Evolutionary conservation across 1,284 basidiomycete genomes (phyloP).

Genomic region (Cutaneotrichosporon sp.): DNA sequence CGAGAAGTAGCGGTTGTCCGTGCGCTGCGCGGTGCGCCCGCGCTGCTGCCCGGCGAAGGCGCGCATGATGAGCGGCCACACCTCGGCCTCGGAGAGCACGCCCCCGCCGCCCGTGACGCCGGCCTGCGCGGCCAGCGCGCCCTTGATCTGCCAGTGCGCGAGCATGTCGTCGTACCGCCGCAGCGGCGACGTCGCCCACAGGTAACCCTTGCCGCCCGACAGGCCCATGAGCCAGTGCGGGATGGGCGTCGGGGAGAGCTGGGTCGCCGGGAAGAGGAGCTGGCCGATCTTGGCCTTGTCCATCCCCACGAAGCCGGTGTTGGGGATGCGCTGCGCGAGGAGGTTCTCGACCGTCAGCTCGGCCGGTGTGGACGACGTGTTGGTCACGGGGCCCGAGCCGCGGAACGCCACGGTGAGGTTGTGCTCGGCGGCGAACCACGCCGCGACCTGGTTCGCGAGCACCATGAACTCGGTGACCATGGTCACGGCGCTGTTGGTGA

Average conservation of each 20-base stretch:
- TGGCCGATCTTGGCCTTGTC: not conserved
- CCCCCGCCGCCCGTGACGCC: constrained; percentile 14
- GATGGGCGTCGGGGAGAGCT: constrained; percentile 10
- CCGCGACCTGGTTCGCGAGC: constrained; percentile 74
- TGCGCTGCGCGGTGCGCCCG: constrained; percentile 23
- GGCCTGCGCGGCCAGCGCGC: constrained; percentile 57
- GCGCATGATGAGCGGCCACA: constrained; percentile 25
- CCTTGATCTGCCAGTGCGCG: constrained; percentile 92
- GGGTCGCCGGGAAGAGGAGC: not conserved
- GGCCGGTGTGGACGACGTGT: constrained; percentile 12
- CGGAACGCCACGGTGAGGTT: constrained; percentile 71
- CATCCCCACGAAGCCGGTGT: constrained; percentile 4
- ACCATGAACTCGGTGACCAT: constrained; percentile 85
- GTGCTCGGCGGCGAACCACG: constrained; percentile 66
- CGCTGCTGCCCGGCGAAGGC: constrained; percentile 27
- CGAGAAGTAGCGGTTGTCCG: constrained; percentile 36
- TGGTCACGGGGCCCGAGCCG: constrained; percentile 52
- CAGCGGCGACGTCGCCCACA: constrained; percentile 83
- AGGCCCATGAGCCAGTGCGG: constrained; percentile 73
- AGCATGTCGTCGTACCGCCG: constrained; percentile 83
- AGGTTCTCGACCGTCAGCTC: constrained; percentile 11
- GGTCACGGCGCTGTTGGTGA: constrained; percentile 20
- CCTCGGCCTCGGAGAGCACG: constrained; percentile 29
- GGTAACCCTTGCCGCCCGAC: constrained; percentile 65
- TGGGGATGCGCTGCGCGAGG: constrained; percentile 9